These are phyloP conservation scores for Penicillium goetzii DNA, from an alignment of 495 filamentous ascomycete genomes.

Conservation along the genomic window DNA sequence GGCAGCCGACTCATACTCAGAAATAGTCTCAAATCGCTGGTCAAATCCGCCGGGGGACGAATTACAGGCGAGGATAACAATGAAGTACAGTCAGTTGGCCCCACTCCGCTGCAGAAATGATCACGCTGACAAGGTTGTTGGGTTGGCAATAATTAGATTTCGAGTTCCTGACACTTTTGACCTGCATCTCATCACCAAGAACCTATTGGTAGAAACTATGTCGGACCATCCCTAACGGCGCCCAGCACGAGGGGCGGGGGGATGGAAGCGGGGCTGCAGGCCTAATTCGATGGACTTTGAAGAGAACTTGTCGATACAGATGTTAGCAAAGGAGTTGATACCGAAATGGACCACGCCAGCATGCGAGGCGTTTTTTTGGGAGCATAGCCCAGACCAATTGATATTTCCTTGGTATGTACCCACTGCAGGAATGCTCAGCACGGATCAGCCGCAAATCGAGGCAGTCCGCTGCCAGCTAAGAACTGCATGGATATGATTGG, in stretches of 20 bases:
- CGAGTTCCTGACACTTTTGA: slow-evolving; percentile 14
- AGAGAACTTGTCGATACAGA: neutral
- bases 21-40: slow-evolving; percentile 11
- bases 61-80: slow-evolving; percentile 9
- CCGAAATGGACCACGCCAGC: slow-evolving; percentile 1
- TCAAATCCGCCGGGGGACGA: slow-evolving; percentile 15
- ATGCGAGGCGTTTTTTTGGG: slow-evolving; percentile 5
- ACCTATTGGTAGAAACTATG: slow-evolving; percentile 12
- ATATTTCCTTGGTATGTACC: neutral
- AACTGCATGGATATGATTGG: slow-evolving; percentile 3
- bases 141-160: slow-evolving; percentile 6
- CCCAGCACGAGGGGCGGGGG: neutral
- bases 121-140: neutral
- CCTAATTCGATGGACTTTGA: neutral
- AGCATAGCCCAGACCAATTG: neutral
- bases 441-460: slow-evolving; percentile 2
- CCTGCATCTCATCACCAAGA: slow-evolving; percentile 18
- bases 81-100: slow-evolving; percentile 17
- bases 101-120: neutral
- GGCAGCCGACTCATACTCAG: neutral
- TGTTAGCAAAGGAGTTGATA: neutral
- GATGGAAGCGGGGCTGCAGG: neutral
- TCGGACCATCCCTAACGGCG: slow-evolving; percentile 16
- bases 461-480: neutral
- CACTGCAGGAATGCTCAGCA: neutral